Evolutionary conservation across 192 early-diverging fungal genomes (phyloP).

Genomic region (Rhizophagus sp.): DNA sequence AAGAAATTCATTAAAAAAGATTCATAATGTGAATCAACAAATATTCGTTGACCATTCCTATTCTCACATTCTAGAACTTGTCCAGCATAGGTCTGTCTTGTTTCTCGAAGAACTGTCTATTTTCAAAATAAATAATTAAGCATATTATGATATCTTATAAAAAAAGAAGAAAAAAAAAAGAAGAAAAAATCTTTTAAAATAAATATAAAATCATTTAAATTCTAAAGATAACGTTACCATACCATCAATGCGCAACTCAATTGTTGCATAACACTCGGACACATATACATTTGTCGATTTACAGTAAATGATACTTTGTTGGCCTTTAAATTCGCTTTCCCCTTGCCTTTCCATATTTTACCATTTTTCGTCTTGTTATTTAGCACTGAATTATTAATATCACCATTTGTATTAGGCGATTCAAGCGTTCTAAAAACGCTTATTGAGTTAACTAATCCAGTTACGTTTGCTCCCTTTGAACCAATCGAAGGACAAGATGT

Average conservation of each 20-base stretch:
- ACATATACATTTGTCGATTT: slow-evolving; percentile 19
- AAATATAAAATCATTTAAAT: not conserved
- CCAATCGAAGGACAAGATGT: slow-evolving; percentile 5
- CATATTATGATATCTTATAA: not conserved
- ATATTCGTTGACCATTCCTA: slow-evolving; percentile 27
- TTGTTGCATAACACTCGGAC: slow-evolving; percentile 24
- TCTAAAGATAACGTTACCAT: not conserved
- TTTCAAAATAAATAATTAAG: slow-evolving; percentile 1
- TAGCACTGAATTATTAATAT: not conserved
- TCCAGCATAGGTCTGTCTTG: slow-evolving; percentile 16
- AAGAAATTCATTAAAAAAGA: slow-evolving; percentile 31
- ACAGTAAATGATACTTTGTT: slow-evolving; percentile 9
- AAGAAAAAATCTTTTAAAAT: not conserved
- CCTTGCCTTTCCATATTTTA: slow-evolving; percentile 26
- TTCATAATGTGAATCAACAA: slow-evolving; percentile 31
- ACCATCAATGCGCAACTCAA: slow-evolving; percentile 20
- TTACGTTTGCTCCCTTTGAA: not conserved
- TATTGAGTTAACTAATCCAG: not conserved
- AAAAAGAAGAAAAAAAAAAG: not conserved
- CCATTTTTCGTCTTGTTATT: not conserved
- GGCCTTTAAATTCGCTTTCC: not conserved
- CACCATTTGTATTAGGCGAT: not conserved
- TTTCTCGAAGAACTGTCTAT: slow-evolving; percentile 23
- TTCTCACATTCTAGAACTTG: slow-evolving; percentile 29
- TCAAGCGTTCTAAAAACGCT: slow-evolving; percentile 6